phyloP scores from a whole-genome alignment of 108 stramenopile genomes.

The Nitzschia sp. region DNA sequence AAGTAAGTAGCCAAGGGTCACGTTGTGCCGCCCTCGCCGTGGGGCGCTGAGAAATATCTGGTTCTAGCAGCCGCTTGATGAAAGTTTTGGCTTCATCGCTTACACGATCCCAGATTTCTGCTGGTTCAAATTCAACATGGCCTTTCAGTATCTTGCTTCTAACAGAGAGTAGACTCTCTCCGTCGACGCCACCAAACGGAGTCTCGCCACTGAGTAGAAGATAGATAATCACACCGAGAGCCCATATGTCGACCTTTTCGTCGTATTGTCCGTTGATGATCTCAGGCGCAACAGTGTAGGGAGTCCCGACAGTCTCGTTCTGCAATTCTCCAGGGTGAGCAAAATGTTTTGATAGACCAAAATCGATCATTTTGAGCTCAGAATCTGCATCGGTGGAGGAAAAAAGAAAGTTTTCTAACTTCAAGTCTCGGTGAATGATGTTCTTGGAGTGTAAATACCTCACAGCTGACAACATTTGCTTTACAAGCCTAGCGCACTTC shows the following conservation, averaged over 20 bases:
- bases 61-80: conserved; percentile 57
- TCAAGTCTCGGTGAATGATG: conserved; percentile 94
- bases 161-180: conserved; percentile 59
- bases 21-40: conserved; percentile 67
- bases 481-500: conserved; percentile 70
- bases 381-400: background rate
- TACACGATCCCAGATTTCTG: conserved; percentile 72
- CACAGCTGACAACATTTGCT: conserved; percentile 89
- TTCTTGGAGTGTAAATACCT: conserved; percentile 90
- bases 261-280: conserved; percentile 83
- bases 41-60: conserved; percentile 66
- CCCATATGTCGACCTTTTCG: conserved; percentile 84
- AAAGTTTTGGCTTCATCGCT: conserved; percentile 70
- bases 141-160: conserved; percentile 58
- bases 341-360: conserved; percentile 89
- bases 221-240: conserved; percentile 88
- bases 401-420: conserved; percentile 73
- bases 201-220: conserved; percentile 81
- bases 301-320: conserved; percentile 82
- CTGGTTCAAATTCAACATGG: conserved; percentile 63
- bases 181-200: conserved; percentile 87
- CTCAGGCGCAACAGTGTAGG: conserved; percentile 90
- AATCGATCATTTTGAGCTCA: conserved; percentile 59
- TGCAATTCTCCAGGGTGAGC: conserved; percentile 57
- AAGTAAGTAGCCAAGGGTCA: conserved; percentile 66